Evolutionary conservation across 176 grass and related monocot genomes (phyloP), one percentile per base, ranked within the genome.

Genomic region (Musa troglodytarum): DNA sequence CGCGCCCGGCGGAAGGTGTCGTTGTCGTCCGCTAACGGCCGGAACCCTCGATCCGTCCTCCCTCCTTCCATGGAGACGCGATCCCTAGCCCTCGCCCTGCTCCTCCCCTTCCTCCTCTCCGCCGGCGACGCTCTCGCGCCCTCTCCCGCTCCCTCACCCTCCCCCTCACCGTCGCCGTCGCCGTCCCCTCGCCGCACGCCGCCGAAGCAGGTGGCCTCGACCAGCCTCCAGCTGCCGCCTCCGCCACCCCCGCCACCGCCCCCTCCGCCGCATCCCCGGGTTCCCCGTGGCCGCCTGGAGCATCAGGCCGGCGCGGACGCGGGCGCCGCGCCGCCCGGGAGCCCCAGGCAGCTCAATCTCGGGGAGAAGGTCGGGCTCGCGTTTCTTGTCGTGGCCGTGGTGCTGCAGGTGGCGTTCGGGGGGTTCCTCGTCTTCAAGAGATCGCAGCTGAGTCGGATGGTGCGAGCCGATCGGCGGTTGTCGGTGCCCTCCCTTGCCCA

Each of bases 321-420:
- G 34, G 34, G 34, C 11, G 13, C 53, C 13, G 72, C 15, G 17
- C 34, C 34, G 16, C 12, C 49, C 1, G 68, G 17, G 43, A 70
- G 2, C 8, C 17, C 68, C 34, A 70, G 19, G 49, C 68, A 15
- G 52, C 72, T 74, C 22, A 74, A 74, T 53, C 15, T 56, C 49
- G 72, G 52, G n/a, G 72, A 74, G 72, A 74, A 74, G 72, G 72
- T 74, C 22, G 72, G 72, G 52, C 72, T 74, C 19, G 72, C 72
- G 52, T 74, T 74, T 16, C 72, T 74, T 14, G 1, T 25, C 20
- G 53, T 74, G 22, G 72, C 50, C 16, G 13, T 74, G 21, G 52
- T 16, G 72, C 53, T 56, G 72, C 72, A 74, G 72, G 20, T 74
- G 21, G 52, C 24, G 22, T 53, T 74, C 4, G 72, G 72, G 3